Conservation (phyloP, 495 filamentous ascomycete species). For the Penicillium atrosanguineum region DNA sequence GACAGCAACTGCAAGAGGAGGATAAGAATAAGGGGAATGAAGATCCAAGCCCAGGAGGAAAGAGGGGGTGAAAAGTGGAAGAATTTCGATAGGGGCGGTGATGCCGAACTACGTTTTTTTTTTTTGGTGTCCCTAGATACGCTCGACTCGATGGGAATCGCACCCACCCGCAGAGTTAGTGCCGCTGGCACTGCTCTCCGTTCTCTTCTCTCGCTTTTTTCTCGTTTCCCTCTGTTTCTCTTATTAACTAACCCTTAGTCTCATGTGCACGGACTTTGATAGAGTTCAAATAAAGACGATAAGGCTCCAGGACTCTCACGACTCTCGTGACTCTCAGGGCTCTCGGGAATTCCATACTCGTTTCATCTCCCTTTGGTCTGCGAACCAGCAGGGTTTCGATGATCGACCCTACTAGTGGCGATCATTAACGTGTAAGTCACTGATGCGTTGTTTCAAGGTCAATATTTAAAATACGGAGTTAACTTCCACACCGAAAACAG, state of each 20-base stretch:
- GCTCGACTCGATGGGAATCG: slow-evolving; percentile 2
- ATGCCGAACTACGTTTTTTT: slow-evolving; percentile 10
- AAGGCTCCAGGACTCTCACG: background rate
- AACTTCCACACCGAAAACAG: background rate
- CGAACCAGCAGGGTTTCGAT: slow-evolving; percentile 5
- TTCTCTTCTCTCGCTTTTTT: background rate
- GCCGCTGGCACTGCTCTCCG: background rate
- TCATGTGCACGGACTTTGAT: slow-evolving; percentile 10
- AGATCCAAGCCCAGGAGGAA: background rate
- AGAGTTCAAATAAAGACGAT: slow-evolving; percentile 6
- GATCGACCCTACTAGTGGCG: slow-evolving; percentile 32
- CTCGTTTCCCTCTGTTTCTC: background rate
- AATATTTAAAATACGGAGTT: background rate
- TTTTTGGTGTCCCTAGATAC: slow-evolving; percentile 2
- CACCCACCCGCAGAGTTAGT: background rate
- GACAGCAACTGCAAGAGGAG: slow-evolving; percentile 1
- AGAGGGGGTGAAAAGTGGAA: slow-evolving; percentile 2
- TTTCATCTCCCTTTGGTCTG: slow-evolving; percentile 24
- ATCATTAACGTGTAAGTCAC: slow-evolving; percentile 13
- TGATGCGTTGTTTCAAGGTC: slow-evolving; percentile 5
- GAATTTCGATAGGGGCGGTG: slow-evolving; percentile 27
- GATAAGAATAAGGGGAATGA: slow-evolving; percentile 6
- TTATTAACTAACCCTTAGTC: background rate
- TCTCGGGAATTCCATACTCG: background rate
- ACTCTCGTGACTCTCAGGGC: too few species aligned